These are phyloP conservation scores for Colletotrichum agaves DNA, from an alignment of 2,329 filamentous ascomycete species.

Conservation along the genomic window DNA sequence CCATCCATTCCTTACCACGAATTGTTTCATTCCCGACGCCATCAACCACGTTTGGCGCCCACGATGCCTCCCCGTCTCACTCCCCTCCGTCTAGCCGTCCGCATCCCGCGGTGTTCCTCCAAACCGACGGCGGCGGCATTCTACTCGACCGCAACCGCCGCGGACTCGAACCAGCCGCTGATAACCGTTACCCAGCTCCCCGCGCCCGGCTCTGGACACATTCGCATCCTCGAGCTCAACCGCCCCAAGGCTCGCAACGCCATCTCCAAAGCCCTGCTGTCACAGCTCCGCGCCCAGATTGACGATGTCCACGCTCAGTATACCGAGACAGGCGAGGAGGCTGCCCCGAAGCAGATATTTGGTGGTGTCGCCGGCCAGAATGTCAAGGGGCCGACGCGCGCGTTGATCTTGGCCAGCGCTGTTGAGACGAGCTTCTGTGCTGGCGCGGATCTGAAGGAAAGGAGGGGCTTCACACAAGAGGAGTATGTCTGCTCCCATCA, in stretches of 20 bases:
- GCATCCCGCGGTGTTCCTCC: slow-evolving; percentile 38
- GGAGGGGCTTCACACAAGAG: slow-evolving; percentile 77
- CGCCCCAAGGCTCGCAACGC: slow-evolving; percentile 88
- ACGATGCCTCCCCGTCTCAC: slow-evolving; percentile 48
- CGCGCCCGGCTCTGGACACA: slow-evolving; percentile 82
- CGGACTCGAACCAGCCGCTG: slow-evolving; percentile 55
- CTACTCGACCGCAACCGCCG: slow-evolving; percentile 58
- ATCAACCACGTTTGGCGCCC: neutral
- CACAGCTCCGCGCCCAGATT: slow-evolving; percentile 77
- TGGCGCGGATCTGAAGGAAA: slow-evolving; percentile 93
- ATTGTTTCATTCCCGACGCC: neutral
- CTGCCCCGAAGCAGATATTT: slow-evolving; percentile 52
- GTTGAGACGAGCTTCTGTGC: slow-evolving; percentile 92
- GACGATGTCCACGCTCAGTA: slow-evolving; percentile 76
- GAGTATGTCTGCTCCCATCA: slow-evolving; percentile 67
- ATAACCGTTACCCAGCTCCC: slow-evolving; percentile 80
- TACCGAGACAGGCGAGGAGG: slow-evolving; percentile 61
- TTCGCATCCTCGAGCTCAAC: slow-evolving; percentile 89
- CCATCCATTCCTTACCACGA: neutral
- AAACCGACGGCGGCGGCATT: slow-evolving; percentile 27
- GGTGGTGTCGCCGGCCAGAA: slow-evolving; percentile 57
- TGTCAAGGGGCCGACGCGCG: slow-evolving; percentile 73
- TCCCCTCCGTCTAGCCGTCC: slow-evolving; percentile 35
- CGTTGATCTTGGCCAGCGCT: slow-evolving; percentile 84
- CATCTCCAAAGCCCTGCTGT: slow-evolving; percentile 82